Evolutionary conservation across 179 eudicot species (phyloP).

Genomic region (Nepenthes alata): DNA sequence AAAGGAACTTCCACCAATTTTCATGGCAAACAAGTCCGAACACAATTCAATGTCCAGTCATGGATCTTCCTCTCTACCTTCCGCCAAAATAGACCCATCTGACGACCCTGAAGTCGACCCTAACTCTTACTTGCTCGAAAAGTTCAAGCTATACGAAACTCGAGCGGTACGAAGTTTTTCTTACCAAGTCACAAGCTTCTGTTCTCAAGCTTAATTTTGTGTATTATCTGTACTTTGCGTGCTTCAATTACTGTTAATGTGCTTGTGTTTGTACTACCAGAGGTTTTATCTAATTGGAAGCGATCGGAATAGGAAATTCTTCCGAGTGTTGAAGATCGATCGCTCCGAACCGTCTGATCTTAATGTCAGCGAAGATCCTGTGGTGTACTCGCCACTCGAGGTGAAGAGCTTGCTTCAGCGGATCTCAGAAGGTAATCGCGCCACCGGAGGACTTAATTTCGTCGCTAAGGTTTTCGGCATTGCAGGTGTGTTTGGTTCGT

Average conservation of each 20-base stretch:
- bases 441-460: constrained; percentile 69
- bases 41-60: constrained; percentile 24
- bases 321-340: constrained; percentile 81
- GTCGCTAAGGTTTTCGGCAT: constrained; percentile 83
- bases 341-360: constrained; percentile 81
- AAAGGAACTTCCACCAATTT: neutral
- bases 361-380: constrained; percentile 88
- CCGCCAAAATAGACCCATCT: constrained; percentile 43
- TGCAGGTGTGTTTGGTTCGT: constrained; percentile 40
- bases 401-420: constrained; percentile 78
- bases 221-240: neutral
- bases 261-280: constrained; percentile 17
- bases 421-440: constrained; percentile 84
- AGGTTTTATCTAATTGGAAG: constrained; percentile 86
- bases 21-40: constrained; percentile 11
- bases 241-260: neutral
- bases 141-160: constrained; percentile 88
- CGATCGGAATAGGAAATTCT: constrained; percentile 66
- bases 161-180: constrained; percentile 42
- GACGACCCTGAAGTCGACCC: constrained; percentile 52
- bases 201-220: neutral
- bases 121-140: constrained; percentile 62
- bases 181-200: neutral
- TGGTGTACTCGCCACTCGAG: constrained; percentile 74
- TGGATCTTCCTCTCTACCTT: constrained; percentile 14